These are phyloP conservation scores for Globisporangium spinosum DNA, from an alignment of 352 stramenopile species.

Conservation along the genomic window DNA sequence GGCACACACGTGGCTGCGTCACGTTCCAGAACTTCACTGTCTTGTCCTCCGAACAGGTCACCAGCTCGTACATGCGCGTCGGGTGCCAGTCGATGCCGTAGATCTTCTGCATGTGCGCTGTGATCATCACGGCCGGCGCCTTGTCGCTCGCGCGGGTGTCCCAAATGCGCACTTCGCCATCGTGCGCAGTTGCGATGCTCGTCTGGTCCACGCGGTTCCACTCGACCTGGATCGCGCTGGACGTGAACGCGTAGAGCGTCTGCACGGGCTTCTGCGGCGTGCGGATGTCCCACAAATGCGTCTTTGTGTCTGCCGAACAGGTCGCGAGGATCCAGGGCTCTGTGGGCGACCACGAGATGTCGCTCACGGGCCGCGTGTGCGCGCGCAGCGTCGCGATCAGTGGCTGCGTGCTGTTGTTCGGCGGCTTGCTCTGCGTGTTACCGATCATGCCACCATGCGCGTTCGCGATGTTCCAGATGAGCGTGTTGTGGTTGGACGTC, in stretches of 20 bases:
- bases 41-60: slow-evolving; percentile 86
- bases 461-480: slow-evolving; percentile 71
- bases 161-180: slow-evolving; percentile 77
- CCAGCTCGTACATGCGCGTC: slow-evolving; percentile 63
- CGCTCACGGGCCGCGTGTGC: slow-evolving; percentile 71
- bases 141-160: slow-evolving; percentile 59
- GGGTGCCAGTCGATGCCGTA: slow-evolving; percentile 82
- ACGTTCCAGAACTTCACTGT: slow-evolving; percentile 85
- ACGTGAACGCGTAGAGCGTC: slow-evolving; percentile 65
- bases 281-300: slow-evolving; percentile 78
- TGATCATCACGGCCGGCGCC: slow-evolving; percentile 55
- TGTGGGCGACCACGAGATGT: slow-evolving; percentile 70
- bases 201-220: slow-evolving; percentile 73
- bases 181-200: slow-evolving; percentile 73
- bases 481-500: slow-evolving; percentile 76
- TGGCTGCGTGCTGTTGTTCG: slow-evolving; percentile 27
- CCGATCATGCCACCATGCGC: slow-evolving; percentile 19
- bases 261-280: slow-evolving; percentile 64
- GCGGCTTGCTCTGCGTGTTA: slow-evolving; percentile 13
- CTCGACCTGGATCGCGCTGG: slow-evolving; percentile 63
- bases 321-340: slow-evolving; percentile 76
- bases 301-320: slow-evolving; percentile 74
- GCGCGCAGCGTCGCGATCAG: slow-evolving; percentile 71
- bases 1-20: slow-evolving; percentile 51
- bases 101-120: slow-evolving; percentile 84